Base-by-base conservation (phyloP, 2,329 filamentous ascomycete species). In the Alternaria panax region DNA sequence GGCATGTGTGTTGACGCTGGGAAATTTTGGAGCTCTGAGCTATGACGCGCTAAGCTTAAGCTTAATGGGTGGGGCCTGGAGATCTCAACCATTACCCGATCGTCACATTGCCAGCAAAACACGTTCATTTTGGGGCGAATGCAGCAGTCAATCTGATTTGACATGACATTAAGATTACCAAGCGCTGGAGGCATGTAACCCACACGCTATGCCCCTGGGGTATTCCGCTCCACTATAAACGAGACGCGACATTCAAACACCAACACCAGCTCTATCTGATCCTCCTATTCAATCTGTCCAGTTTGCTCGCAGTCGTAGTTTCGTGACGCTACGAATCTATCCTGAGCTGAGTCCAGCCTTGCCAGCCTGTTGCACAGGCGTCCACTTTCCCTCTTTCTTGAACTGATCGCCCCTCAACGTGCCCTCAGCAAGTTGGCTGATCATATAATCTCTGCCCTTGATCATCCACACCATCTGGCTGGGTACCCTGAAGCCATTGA, bases 381-480 rank as follows among this genome's bases (percentile, higher is more conserved):
- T 73, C 72, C 73, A 79, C 59, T 75, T 76, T 34, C 54, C 63
- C 59, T 78, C 76, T 64, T 77, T 79, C 67, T 73, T 73, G 57
- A 64, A 78, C 54, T 67, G 52, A 41, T 70, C 68, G 1, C 76
- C 76, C 43, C 67, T 67, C 12, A 78, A 6, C n/a, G 70, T 70
- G 2, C 42, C 53, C 54, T 66, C 51, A 11, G 70, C 75, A 60
- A 74, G 50, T 56, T 70, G 62, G 9, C 65, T 57, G 34, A 71
- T 62, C 65, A 82, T 68, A 51, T 78, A 82, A 55, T 82, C 80
- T 51, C 75, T 71, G 11, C 80, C 79, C 69, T 83, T 83, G 57
- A 81, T 75, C 61, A 75, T 64, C 75, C 73, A 76, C 5, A 83
- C 78, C 74, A 82, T 72, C 53, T 76, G 70, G 48, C 75, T 78